Percentiles rank a stretch among this genome's conserved stretches.
Evolutionary conservation across 2,329 filamentous ascomycete species (phyloP).

Genomic region (Macrophomina phaseolina): DNA sequence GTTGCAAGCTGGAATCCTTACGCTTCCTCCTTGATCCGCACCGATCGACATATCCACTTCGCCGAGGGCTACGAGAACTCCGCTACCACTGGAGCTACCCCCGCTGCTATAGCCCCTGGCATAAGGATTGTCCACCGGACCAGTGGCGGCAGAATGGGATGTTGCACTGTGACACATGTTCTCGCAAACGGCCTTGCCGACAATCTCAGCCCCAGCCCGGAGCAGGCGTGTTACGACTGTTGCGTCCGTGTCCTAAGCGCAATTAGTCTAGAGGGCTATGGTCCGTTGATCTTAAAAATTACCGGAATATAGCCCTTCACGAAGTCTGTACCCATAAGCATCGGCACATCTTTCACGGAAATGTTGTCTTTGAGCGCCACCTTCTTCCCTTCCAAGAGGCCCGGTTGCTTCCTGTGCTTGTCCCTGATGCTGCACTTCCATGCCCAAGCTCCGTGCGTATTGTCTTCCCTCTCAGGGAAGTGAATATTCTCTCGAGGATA

Average conservation of each 20-base stretch:
- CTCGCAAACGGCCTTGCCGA: conserved; percentile 42
- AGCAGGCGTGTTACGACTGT: conserved; percentile 40
- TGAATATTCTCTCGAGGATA: conserved; percentile 39
- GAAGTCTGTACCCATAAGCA: conserved; percentile 41
- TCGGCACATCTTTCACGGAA: conserved; percentile 39
- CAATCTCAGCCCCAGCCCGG: conserved; percentile 37
- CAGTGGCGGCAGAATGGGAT: conserved; percentile 44
- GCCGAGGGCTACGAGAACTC: conserved; percentile 53
- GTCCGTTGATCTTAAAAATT: background rate
- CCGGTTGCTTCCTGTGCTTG: conserved; percentile 28
- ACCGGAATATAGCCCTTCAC: conserved; percentile 34
- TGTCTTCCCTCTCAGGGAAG: conserved; percentile 30
- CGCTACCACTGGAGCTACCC: conserved; percentile 57
- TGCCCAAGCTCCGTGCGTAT: conserved; percentile 51
- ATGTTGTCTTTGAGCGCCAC: conserved; percentile 42
- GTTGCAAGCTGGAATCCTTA: conserved; percentile 51
- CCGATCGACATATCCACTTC: conserved; percentile 54
- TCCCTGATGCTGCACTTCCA: conserved; percentile 49
- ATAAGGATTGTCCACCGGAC: conserved; percentile 55
- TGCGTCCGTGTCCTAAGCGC: conserved; percentile 34
- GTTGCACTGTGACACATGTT: conserved; percentile 41
- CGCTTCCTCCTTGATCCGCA: conserved; percentile 56
- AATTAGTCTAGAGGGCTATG: background rate
- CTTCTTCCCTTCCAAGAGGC: conserved; percentile 46
- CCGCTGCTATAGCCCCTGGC: conserved; percentile 54